Evolutionary conservation across 1,284 basidiomycete genomes (phyloP).

Genomic region (Stereum hirsutum): DNA sequence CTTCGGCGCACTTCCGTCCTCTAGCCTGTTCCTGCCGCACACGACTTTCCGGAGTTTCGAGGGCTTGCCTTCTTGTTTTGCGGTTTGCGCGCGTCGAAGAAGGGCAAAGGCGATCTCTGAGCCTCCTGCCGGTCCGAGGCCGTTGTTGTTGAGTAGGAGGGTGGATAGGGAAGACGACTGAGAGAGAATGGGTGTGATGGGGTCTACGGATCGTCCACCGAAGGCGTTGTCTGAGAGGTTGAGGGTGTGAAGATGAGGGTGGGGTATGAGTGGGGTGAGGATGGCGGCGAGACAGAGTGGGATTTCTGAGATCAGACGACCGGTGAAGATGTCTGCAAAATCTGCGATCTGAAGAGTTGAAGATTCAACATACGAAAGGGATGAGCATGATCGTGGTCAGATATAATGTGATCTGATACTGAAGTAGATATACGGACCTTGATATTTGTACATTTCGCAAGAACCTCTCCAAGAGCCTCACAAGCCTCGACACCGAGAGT

Average conservation of each 20-base stretch:
- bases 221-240: conserved; percentile 97
- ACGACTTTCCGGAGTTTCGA: conserved; percentile 77
- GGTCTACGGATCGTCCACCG: conserved; percentile 91
- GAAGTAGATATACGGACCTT: conserved; percentile 34
- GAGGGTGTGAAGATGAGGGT: conserved; percentile 78
- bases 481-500: conserved; percentile 94
- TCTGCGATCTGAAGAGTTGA: conserved; percentile 67
- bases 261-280: conserved; percentile 79
- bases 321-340: conserved; percentile 97
- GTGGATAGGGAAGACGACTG: conserved; percentile 74
- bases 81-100: conserved; percentile 65
- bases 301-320: conserved; percentile 93
- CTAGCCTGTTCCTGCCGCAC: conserved; percentile 91
- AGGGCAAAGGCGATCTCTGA: conserved; percentile 82
- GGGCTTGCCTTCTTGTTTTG: conserved; percentile 54
- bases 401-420: neutral
- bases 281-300: conserved; percentile 84
- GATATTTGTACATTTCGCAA: conserved; percentile 62
- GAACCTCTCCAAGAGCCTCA: conserved; percentile 74
- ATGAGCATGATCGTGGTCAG: no score
- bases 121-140: conserved; percentile 90
- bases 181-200: conserved; percentile 85
- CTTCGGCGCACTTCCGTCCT: conserved; percentile 78
- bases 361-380: conserved; percentile 4
- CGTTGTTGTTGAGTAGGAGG: conserved; percentile 95